Base-by-base conservation (phyloP, 352 stramenopile species). In the Globisporangium spinosum region DNA sequence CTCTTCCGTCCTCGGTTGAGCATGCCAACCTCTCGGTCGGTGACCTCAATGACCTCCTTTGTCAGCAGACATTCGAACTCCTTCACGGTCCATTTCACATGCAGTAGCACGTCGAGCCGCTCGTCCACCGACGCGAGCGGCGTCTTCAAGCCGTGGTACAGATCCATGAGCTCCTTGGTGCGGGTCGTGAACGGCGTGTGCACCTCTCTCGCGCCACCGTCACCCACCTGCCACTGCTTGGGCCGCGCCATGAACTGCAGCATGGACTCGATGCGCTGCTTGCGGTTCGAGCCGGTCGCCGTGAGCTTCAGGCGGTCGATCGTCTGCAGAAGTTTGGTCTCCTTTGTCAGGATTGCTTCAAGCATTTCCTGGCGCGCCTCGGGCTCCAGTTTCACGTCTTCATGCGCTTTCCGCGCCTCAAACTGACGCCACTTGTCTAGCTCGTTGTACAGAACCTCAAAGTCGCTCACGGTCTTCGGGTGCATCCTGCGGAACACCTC, bases 361-460 rank as follows among this genome's bases (percentile, higher is more conserved):
- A 93, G 68, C 12, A 80, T 83, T 1, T 58, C 58, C 15, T 88
- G 77, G 40, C 74, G 72, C 20, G 80, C 73, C 25, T 74, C 75
- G 5, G 58, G 25, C 35, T 68, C 56, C 6, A 91, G 51, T 4
- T 67, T 45, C 23, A 55, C 8, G 29, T 89, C 74, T 9, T 88
- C 78, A 4, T 87, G 69, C 5, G 92, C 67, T 62, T 91, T 89
- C 10, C 89, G 91, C 2, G 82, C 93, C 70, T 98, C 93, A 8
- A 89, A 73, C 66, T 95, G 78, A 17, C 93, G 77, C 93, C 94
- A 98, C 55, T 90, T 91, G 58, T 97, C 91, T 29, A 98, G 80
- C 58, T 98, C 94, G 71, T 97, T 98, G 79, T 98, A 98, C 0
- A 98, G 71, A 35, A 97, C 76, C 70, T 97, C 89, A 77, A 97